phyloP scores from a whole-genome alignment of 345 rosid species.

The Aethionema arabicum region DNA sequence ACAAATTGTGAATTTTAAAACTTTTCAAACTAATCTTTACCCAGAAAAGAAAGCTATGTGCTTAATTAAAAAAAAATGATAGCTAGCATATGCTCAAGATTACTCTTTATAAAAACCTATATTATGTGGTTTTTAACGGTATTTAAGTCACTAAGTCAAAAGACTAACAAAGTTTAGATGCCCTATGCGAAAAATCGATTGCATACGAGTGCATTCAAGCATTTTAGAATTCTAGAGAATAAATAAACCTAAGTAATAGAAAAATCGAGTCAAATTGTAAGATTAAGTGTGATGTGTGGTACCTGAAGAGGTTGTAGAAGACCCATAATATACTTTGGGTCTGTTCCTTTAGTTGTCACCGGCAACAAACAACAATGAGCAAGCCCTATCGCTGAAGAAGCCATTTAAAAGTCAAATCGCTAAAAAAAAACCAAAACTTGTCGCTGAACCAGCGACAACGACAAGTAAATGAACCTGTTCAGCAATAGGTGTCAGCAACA shows the following conservation, averaged over 20 bases:
- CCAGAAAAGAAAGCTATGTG: constrained; percentile 1
- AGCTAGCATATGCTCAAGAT: constrained; percentile 38
- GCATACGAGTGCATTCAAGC: constrained; percentile 26
- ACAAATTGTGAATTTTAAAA: constrained; percentile 19
- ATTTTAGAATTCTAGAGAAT: constrained; percentile 8
- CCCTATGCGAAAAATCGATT: constrained; percentile 17
- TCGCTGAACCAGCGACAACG: too few relatives aligned
- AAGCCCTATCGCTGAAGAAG: too few relatives aligned
- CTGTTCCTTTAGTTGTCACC: too few relatives aligned
- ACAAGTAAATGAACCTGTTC: too few relatives aligned
- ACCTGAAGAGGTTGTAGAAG: constrained; percentile 13
- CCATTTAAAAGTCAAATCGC: too few relatives aligned
- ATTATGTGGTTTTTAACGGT: not conserved
- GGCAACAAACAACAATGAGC: too few relatives aligned
- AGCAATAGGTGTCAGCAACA: too few relatives aligned
- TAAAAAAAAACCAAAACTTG: too few relatives aligned
- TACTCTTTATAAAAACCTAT: constrained; percentile 30
- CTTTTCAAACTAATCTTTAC: constrained; percentile 14
- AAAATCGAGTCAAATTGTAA: constrained; percentile 15
- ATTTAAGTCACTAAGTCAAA: constrained; percentile 22
- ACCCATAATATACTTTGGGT: too few relatives aligned
- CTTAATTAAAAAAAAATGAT: constrained; percentile 8
- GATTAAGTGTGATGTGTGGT: constrained; percentile 26
- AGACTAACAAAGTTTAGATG: constrained; percentile 25
- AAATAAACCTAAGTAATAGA: not conserved